phyloP scores from a whole-genome alignment of 2,329 filamentous ascomycete species.

The Trichoderma semiorbis region DNA sequence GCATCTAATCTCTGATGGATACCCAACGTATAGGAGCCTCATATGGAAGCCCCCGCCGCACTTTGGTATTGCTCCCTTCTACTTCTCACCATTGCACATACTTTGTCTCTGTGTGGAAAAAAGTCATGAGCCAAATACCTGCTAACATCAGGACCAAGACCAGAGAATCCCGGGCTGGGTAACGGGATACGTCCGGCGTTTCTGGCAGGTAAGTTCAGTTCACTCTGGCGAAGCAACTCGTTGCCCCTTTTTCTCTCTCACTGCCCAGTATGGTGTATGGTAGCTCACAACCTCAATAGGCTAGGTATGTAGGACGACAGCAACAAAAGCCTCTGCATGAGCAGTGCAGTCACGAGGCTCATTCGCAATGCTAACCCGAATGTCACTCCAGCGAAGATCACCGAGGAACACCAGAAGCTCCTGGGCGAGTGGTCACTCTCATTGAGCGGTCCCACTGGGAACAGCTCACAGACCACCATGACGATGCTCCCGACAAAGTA shows the following conservation, averaged over 20 bases:
- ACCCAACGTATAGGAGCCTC: conserved; percentile 58
- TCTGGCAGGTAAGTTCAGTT: conserved; percentile 76
- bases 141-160: conserved; percentile 50
- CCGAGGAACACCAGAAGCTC: conserved; percentile 80
- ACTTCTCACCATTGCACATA: background rate
- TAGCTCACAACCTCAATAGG: conserved; percentile 24
- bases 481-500: conserved; percentile 61
- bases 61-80: conserved; percentile 63
- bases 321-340: background rate
- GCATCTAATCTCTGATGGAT: conserved; percentile 7
- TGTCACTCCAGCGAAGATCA: conserved; percentile 73
- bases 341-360: background rate
- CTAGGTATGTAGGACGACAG: conserved; percentile 35
- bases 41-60: conserved; percentile 99
- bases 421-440: conserved; percentile 88
- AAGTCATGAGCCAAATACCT: background rate
- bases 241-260: conserved; percentile 31
- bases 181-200: conserved; percentile 86
- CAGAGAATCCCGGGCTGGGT: conserved; percentile 84
- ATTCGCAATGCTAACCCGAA: background rate
- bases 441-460: conserved; percentile 84
- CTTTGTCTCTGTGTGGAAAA: background rate
- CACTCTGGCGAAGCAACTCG: background rate
- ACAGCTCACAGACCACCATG: conserved; percentile 65
- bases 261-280: background rate